These are phyloP conservation scores for Schizosaccharomyces cryophilus DNA, from an alignment of 805 yeast species.

Conservation along the genomic window DNA sequence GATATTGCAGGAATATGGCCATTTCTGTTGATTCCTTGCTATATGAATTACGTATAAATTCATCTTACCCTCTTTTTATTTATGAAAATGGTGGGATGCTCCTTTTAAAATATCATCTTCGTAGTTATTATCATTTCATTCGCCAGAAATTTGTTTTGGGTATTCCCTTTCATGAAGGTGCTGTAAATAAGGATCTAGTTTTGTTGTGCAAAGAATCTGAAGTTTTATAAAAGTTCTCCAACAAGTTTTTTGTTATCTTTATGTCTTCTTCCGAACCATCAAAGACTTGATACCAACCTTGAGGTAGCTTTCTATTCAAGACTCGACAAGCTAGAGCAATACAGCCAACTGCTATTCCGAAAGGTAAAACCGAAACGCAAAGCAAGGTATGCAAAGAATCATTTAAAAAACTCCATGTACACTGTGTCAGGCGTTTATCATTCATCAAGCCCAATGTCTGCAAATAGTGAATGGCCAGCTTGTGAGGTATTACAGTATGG, in stretches of 20 bases:
- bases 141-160: neutral
- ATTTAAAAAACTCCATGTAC: neutral
- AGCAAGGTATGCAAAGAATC: neutral
- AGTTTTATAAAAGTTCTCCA: neutral
- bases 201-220: neutral
- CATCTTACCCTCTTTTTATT: no score
- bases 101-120: no score
- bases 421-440: neutral
- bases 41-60: no score
- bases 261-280: neutral
- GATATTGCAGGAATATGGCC: no score
- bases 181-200: neutral
- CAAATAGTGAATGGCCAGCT: neutral
- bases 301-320: neutral
- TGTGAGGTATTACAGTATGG: neutral
- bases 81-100: no score
- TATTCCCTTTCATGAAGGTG: no score
- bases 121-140: no score
- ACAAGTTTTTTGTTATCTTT: neutral
- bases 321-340: neutral
- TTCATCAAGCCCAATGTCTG: neutral
- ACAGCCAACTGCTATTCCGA: neutral
- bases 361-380: neutral
- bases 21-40: no score
- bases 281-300: neutral